Percentiles rank a stretch among this genome's conserved stretches.
Evolutionary conservation across 305 asterid species (phyloP).

Genomic region (Withania somnifera): DNA sequence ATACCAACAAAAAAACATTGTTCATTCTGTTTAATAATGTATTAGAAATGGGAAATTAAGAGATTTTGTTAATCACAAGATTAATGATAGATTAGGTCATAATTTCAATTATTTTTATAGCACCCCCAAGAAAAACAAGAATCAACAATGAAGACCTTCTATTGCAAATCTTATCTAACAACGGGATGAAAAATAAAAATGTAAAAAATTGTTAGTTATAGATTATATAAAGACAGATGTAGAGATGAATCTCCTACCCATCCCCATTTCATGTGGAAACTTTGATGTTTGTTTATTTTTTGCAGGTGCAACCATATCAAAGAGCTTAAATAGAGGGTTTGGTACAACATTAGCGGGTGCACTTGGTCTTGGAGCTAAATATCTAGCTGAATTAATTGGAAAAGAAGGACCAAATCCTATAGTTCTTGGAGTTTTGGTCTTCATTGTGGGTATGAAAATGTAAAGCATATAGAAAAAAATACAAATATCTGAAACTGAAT

Average conservation of each 20-base stretch:
- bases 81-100: no score
- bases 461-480: no score
- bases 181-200: no score
- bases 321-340: slow-evolving; percentile 55
- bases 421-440: slow-evolving; percentile 46
- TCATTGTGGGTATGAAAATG: slow-evolving; percentile 36
- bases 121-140: no score
- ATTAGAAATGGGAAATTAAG: no score
- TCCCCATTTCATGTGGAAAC: not conserved
- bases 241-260: not conserved
- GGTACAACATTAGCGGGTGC: slow-evolving; percentile 66
- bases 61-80: no score
- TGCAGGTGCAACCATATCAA: slow-evolving; percentile 71
- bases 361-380: slow-evolving; percentile 61
- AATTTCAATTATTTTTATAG: no score
- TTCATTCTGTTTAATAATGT: no score
- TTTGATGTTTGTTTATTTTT: not conserved
- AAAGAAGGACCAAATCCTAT: slow-evolving; percentile 43
- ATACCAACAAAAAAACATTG: no score
- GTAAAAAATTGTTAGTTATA: no score
- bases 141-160: no score
- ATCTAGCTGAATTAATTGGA: slow-evolving; percentile 49
- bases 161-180: not conserved
- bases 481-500: no score
- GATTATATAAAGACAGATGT: not conserved